phyloP scores from a whole-genome alignment of 768 basidiomycete species.

The Macrolepiota fuliginosa region DNA sequence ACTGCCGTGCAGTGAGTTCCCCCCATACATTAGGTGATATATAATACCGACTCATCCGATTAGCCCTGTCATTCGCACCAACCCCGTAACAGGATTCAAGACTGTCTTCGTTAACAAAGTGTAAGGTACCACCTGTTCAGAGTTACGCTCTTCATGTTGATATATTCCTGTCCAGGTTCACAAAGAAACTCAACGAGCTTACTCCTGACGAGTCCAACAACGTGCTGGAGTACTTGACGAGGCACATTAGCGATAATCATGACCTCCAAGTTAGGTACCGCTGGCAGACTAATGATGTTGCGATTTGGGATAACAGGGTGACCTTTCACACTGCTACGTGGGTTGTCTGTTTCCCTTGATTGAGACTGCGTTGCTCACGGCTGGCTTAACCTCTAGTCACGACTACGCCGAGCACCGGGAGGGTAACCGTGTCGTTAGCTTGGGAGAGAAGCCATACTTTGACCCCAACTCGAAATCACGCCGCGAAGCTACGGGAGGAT shows the following conservation, averaged over 20 bases:
- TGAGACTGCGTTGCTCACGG: neutral
- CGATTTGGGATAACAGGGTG: slow-evolving; percentile 61
- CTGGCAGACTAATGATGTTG: slow-evolving; percentile 51
- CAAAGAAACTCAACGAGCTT: slow-evolving; percentile 52
- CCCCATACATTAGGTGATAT: neutral
- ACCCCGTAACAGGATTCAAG: slow-evolving; percentile 62
- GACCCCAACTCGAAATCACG: slow-evolving; percentile 38
- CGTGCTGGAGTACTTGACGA: slow-evolving; percentile 45
- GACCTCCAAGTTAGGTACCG: slow-evolving; percentile 54
- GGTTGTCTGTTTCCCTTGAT: slow-evolving; percentile 9
- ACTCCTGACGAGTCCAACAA: slow-evolving; percentile 51
- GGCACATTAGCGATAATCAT: slow-evolving; percentile 55
- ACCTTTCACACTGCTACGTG: slow-evolving; percentile 48
- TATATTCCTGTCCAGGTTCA: slow-evolving; percentile 38
- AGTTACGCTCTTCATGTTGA: neutral
- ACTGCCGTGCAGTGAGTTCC: slow-evolving; percentile 45
- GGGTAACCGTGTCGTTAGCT: slow-evolving; percentile 51
- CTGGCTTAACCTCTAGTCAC: slow-evolving; percentile 19
- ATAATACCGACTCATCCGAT: neutral
- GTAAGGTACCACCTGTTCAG: slow-evolving; percentile 21
- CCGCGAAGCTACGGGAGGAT: slow-evolving; percentile 21
- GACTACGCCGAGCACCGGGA: slow-evolving; percentile 34
- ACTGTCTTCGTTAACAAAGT: slow-evolving; percentile 52
- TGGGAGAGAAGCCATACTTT: slow-evolving; percentile 53
- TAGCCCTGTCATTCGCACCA: slow-evolving; percentile 51